These are phyloP conservation scores for Epichloe elymi DNA, from an alignment of 2,329 filamentous ascomycete genomes.

Conservation along the genomic window DNA sequence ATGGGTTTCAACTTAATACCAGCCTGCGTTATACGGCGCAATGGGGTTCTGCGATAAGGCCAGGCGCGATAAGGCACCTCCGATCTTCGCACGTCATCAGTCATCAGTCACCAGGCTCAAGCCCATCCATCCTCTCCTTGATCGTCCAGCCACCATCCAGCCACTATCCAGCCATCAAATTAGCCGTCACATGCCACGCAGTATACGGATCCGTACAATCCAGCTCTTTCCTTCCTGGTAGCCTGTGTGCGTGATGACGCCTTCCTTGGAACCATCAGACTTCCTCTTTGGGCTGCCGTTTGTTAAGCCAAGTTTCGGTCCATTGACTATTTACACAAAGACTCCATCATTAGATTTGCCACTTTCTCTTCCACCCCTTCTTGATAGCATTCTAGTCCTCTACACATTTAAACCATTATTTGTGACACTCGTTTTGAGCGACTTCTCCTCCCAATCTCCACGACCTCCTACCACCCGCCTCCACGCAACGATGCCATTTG, in stretches of 20 bases:
- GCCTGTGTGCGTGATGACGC: background rate
- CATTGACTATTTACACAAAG: background rate
- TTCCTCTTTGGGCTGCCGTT: background rate
- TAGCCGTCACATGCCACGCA: background rate
- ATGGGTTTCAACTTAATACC: too few relatives aligned
- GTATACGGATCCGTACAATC: too few relatives aligned
- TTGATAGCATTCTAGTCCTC: background rate
- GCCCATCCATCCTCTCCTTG: too few relatives aligned
- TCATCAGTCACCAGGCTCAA: background rate
- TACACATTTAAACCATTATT: background rate
- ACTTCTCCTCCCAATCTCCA: background rate
- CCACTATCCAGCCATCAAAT: background rate
- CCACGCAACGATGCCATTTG: constrained; percentile 1
- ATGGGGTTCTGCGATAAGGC: background rate
- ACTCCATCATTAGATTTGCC: background rate
- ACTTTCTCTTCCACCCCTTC: background rate
- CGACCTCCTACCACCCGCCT: background rate
- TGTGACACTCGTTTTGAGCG: background rate
- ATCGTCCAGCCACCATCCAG: background rate
- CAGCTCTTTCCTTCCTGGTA: background rate
- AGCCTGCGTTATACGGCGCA: background rate
- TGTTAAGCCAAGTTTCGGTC: background rate
- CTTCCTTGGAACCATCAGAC: background rate
- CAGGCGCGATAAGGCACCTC: background rate
- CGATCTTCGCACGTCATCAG: background rate